These are phyloP conservation scores for Spathaspora girioi DNA, from an alignment of 805 yeast genomes.

Conservation along the genomic window DNA sequence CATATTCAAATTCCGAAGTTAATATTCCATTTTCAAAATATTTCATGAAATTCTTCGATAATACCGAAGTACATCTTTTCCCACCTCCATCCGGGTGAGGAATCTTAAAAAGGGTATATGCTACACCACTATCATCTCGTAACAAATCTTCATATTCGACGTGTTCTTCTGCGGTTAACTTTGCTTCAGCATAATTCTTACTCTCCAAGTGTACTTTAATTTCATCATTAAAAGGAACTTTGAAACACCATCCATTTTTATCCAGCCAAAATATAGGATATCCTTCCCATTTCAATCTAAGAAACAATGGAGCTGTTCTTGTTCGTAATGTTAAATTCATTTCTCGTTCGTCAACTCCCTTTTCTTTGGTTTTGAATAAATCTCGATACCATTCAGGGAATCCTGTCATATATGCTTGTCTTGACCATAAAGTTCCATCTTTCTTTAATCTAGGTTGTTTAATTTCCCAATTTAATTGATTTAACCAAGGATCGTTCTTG, in stretches of 20 bases:
- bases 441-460: conserved; percentile 60
- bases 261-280: conserved; percentile 81
- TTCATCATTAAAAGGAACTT: conserved; percentile 44
- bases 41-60: conserved; percentile 71
- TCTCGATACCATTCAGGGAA: conserved; percentile 92
- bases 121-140: conserved; percentile 12
- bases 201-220: conserved; percentile 23
- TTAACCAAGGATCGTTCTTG: conserved; percentile 79
- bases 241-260: conserved; percentile 84
- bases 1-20: conserved; percentile 67
- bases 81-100: conserved; percentile 87
- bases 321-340: conserved; percentile 68
- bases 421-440: conserved; percentile 63
- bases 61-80: conserved; percentile 67
- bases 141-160: conserved; percentile 20
- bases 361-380: conserved; percentile 30
- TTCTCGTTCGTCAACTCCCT: conserved; percentile 29
- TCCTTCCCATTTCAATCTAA: conserved; percentile 81
- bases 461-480: conserved; percentile 84
- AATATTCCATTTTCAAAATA: conserved; percentile 72
- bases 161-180: conserved; percentile 25
- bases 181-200: conserved; percentile 37
- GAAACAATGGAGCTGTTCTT: conserved; percentile 69
- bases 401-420: conserved; percentile 77
- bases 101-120: conserved; percentile 55